Conservation (phyloP, 306 rosid species). For the Vigna unguiculata region DNA sequence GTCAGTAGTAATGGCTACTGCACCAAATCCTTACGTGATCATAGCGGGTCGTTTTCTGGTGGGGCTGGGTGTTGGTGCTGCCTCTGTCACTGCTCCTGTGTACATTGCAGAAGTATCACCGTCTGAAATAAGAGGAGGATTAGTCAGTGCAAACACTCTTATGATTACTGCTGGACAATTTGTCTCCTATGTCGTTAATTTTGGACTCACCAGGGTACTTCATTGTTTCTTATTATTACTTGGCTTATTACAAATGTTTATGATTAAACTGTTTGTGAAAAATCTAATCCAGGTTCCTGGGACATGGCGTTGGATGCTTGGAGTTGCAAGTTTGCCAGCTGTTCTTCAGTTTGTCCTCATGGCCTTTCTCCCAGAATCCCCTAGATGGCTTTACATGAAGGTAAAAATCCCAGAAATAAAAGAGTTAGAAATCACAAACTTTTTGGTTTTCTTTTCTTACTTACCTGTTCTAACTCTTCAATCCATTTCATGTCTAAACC, state of each 20-base stretch:
- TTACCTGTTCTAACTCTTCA: no score
- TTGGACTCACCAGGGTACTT: slow-evolving; percentile 63
- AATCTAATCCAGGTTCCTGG: slow-evolving; percentile 70
- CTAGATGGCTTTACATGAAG: slow-evolving; percentile 82
- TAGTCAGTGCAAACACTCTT: slow-evolving; percentile 80
- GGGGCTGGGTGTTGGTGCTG: slow-evolving; percentile 78
- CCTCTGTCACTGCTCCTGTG: slow-evolving; percentile 93
- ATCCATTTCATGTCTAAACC: no score
- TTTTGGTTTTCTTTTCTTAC: no score
- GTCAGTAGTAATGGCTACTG: slow-evolving; percentile 68
- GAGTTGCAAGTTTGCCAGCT: slow-evolving; percentile 76
- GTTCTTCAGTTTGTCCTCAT: slow-evolving; percentile 64
- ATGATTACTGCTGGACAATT: slow-evolving; percentile 89
- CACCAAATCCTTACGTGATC: slow-evolving; percentile 77
- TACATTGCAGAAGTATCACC: slow-evolving; percentile 94
- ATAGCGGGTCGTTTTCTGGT: slow-evolving; percentile 79
- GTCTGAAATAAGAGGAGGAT: slow-evolving; percentile 85
- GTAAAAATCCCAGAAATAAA: background rate
- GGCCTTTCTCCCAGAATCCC: slow-evolving; percentile 78
- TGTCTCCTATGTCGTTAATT: slow-evolving; percentile 77
- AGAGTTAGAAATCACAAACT: no score
- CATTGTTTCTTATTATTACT: background rate
- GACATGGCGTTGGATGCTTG: slow-evolving; percentile 98
- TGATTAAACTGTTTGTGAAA: no score
- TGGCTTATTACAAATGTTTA: no score